Evolutionary conservation across 306 rosid species (phyloP).

Genomic region (Sophora flavescens): DNA sequence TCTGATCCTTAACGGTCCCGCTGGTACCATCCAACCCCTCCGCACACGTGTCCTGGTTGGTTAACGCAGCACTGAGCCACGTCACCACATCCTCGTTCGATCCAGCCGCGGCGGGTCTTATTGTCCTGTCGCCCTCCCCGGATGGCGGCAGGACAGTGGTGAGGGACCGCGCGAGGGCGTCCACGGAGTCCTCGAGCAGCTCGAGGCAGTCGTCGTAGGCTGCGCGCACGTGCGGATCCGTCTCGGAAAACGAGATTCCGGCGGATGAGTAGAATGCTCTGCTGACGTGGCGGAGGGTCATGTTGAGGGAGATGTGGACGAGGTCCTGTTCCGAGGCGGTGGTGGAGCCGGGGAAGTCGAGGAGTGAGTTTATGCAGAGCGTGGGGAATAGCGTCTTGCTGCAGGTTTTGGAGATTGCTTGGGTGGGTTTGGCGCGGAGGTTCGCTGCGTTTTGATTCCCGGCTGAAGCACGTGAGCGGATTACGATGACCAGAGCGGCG

Average conservation of each 20-base stretch:
- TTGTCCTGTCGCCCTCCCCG: too few species aligned
- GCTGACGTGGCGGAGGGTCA: conserved; percentile 77
- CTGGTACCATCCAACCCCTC: conserved; percentile 63
- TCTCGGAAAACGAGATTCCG: conserved; percentile 29
- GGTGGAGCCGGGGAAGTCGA: conserved; percentile 79
- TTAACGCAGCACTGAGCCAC: conserved; percentile 89
- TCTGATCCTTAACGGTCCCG: conserved; percentile 60
- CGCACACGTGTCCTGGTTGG: conserved; percentile 88
- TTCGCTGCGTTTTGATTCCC: background rate
- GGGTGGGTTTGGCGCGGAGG: conserved; percentile 69
- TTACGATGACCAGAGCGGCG: conserved; percentile 53
- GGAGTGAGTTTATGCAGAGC: conserved; percentile 79
- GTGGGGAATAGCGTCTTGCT: conserved; percentile 74
- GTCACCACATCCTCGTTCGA: conserved; percentile 71
- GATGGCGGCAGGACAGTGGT: conserved; percentile 38
- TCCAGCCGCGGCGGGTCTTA: background rate
- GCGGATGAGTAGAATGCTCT: conserved; percentile 65
- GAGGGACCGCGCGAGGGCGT: conserved; percentile 60
- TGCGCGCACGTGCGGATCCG: conserved; percentile 47
- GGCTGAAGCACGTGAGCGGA: conserved; percentile 44
- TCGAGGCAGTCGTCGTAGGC: conserved; percentile 87
- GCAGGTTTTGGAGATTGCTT: conserved; percentile 84
- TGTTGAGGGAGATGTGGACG: conserved; percentile 84
- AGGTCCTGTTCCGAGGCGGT: conserved; percentile 73
- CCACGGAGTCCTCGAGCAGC: conserved; percentile 72